Percentiles rank a stretch among this genome's conserved stretches.
Conservation (phyloP, 768 basidiomycete genomes). For the Pleurotus pulmonarius region DNA sequence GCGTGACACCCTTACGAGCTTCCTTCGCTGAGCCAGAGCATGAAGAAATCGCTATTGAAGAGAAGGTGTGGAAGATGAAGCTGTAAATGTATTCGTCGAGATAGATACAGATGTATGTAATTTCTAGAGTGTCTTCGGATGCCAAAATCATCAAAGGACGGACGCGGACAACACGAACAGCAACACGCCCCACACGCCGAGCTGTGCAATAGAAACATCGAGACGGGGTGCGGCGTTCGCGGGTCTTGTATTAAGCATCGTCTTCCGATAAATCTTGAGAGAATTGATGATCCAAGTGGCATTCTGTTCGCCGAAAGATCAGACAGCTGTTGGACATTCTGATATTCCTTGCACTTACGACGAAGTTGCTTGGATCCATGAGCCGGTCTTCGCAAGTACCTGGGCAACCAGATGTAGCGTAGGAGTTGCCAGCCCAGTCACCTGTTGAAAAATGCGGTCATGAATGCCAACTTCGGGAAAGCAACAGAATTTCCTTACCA, state of each 20-base stretch:
- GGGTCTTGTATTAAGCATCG: slow-evolving; percentile 29
- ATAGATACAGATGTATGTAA: neutral
- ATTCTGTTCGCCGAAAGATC: slow-evolving; percentile 41
- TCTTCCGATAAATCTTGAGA: slow-evolving; percentile 70
- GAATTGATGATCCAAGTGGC: slow-evolving; percentile 80
- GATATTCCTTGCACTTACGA: slow-evolving; percentile 35
- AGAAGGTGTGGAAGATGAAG: slow-evolving; percentile 53
- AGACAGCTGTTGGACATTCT: neutral
- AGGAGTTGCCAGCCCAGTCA: slow-evolving; percentile 84
- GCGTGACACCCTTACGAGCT: slow-evolving; percentile 76
- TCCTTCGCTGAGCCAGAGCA: slow-evolving; percentile 64
- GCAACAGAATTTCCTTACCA: slow-evolving; percentile 37
- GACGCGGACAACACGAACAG: neutral
- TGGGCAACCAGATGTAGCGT: slow-evolving; percentile 68
- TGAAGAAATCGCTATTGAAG: slow-evolving; percentile 22
- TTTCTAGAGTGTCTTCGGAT: neutral
- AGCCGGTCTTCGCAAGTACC: slow-evolving; percentile 65
- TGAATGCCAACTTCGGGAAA: neutral
- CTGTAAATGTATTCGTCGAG: slow-evolving; percentile 30
- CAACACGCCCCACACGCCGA: neutral
- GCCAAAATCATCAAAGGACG: no score
- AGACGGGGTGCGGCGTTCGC: neutral
- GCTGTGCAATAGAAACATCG: neutral
- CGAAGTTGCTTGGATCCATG: slow-evolving; percentile 69
- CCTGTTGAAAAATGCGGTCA: slow-evolving; percentile 32